Conservation (phyloP, 2,329 filamentous ascomycete genomes). For the Epichloe scottii region DNA sequence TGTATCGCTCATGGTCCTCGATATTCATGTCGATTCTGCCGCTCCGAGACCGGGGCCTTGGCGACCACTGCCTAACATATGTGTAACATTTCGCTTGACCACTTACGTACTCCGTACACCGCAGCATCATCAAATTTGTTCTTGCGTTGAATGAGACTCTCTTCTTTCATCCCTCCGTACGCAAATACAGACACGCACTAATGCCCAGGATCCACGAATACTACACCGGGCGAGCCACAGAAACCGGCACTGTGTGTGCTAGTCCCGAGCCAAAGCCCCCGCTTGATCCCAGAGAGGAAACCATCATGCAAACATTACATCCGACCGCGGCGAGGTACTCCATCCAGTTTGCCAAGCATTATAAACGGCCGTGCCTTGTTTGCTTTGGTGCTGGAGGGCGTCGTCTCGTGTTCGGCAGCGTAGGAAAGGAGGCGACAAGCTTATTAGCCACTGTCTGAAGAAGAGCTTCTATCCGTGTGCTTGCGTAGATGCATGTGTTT, state of each 20-base stretch:
- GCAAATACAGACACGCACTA: background rate
- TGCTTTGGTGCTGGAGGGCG: background rate
- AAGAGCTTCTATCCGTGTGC: background rate
- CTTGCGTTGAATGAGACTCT: background rate
- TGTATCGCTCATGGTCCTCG: background rate
- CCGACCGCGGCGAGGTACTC: background rate
- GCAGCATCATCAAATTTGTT: no score
- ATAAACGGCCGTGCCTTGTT: background rate
- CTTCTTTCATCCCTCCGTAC: background rate
- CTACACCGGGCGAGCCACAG: slow-evolving; percentile 1
- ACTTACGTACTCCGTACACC: background rate
- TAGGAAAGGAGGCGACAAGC: background rate
- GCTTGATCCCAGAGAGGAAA: slow-evolving; percentile 1
- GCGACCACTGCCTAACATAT: background rate
- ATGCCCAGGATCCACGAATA: background rate
- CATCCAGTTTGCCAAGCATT: background rate
- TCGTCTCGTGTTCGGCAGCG: background rate
- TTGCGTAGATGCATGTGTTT: background rate
- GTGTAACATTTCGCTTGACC: background rate
- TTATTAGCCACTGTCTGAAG: background rate
- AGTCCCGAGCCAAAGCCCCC: background rate
- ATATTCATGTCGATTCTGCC: no score
- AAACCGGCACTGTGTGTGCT: slow-evolving; percentile 1
- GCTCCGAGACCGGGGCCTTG: background rate
- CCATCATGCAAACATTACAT: slow-evolving; percentile 2